These are phyloP conservation scores for Lasiodiplodia theobromae DNA, from an alignment of 2,329 filamentous ascomycete genomes.

Conservation along the genomic window DNA sequence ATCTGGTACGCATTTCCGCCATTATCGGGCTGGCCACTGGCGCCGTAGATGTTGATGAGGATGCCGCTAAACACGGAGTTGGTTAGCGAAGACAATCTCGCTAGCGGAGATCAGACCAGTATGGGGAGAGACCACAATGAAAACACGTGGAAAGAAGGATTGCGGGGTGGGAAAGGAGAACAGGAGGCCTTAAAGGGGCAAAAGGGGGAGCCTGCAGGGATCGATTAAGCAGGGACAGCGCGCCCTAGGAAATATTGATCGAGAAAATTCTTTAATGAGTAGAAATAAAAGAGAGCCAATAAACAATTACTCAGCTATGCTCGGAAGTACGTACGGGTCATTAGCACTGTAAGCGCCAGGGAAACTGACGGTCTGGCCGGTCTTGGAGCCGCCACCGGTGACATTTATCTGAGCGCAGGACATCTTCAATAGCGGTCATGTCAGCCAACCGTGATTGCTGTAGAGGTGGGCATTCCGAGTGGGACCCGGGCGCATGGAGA, in stretches of 20 bases:
- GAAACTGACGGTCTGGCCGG: constrained; percentile 28
- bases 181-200: constrained; percentile 10
- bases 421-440: constrained; percentile 5
- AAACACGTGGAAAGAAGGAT: background rate
- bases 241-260: constrained; percentile 19
- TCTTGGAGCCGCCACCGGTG: constrained; percentile 26
- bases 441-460: background rate
- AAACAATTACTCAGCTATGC: background rate
- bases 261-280: background rate
- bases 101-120: background rate
- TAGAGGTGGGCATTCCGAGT: background rate
- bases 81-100: constrained; percentile 2
- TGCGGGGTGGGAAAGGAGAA: background rate
- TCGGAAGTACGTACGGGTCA: constrained; percentile 17
- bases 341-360: constrained; percentile 23
- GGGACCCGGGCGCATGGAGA: background rate
- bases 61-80: constrained; percentile 32
- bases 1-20: constrained; percentile 35
- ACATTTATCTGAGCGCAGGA: constrained; percentile 28
- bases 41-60: constrained; percentile 35
- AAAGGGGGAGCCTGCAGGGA: constrained; percentile 11
- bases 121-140: background rate
- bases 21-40: constrained; percentile 33
- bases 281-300: constrained; percentile 1
- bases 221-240: background rate